A percentile compares a stretch with the other conserved stretches of the same genome.
These are phyloP conservation scores for Colletotrichum spaethianum DNA, from an alignment of 2,329 filamentous ascomycete genomes.

Conservation along the genomic window DNA sequence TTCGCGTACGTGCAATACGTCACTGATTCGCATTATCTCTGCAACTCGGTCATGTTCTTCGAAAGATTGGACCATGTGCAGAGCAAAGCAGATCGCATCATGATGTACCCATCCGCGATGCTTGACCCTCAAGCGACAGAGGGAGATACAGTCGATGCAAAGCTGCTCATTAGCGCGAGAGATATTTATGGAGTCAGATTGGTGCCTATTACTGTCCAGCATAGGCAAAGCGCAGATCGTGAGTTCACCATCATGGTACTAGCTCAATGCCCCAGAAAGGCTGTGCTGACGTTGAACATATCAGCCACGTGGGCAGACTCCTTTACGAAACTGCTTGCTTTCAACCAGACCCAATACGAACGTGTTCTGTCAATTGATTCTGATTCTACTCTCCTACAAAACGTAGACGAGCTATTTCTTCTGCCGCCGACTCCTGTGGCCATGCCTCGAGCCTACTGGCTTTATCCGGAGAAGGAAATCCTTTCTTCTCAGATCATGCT, in stretches of 20 bases:
- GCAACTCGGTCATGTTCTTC: constrained; percentile 66
- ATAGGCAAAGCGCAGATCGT: constrained; percentile 54
- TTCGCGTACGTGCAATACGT: constrained; percentile 66
- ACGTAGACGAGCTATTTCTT: constrained; percentile 79
- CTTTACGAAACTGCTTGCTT: constrained; percentile 78
- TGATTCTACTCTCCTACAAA: constrained; percentile 71
- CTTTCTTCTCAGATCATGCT: constrained; percentile 75
- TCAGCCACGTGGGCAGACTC: constrained; percentile 72
- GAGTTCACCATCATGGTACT: constrained; percentile 33
- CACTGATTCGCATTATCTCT: constrained; percentile 62
- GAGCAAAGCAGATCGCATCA: constrained; percentile 60
- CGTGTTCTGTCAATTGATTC: constrained; percentile 68
- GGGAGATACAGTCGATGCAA: constrained; percentile 48
- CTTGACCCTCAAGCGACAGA: constrained; percentile 50
- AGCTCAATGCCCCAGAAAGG: rapidly evolving
- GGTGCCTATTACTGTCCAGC: constrained; percentile 57
- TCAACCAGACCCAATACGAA: constrained; percentile 72
- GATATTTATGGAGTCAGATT: constrained; percentile 62
- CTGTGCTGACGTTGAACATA: background rate
- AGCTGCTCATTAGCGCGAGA: constrained; percentile 57
- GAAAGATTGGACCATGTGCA: constrained; percentile 57
- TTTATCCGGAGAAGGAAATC: constrained; percentile 64
- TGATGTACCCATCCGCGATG: constrained; percentile 62
- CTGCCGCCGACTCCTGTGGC: constrained; percentile 71
- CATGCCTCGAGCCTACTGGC: constrained; percentile 81